Base-by-base conservation (phyloP, 176 grass and related monocot genomes). In the Bromus sterilis region DNA sequence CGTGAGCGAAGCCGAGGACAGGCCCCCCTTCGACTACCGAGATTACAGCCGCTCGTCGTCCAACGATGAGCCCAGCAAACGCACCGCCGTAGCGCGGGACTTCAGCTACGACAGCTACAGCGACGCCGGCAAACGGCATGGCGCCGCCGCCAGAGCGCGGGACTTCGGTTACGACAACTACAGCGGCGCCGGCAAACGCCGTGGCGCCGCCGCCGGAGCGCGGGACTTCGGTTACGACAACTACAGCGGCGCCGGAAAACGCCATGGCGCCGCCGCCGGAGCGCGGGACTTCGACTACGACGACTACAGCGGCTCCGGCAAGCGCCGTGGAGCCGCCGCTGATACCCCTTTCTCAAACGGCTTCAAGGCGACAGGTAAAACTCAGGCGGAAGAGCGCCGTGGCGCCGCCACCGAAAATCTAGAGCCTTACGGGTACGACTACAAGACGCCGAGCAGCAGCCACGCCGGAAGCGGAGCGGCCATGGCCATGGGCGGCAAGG, bases 41-140 rank as follows among this genome's bases (percentile, higher is more conserved):
- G 55, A 85, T 21, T 79, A 85, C 75, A 79, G 5, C 65, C 51
- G 31, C 32, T 24, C 49, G 55, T 36, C 33, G 6, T 59, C 51
- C 6, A 11, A n/a, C 8, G 34, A 77, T 18, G 63, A 31, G 26
- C 24, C 26, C 0, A 70, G 51, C 55, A 25, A 59, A 10, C 53
- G 36, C 16, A 26, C 37, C 15, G 68, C 20, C 48, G 0, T 16
- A 2, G 25, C 36, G 7, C 20, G 37, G 4, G 65, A 34, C 7
- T 77, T 84, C 61, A 9, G n/a, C 1, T 68, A 84, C 82, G 28
- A 63, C 20, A 2, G 32, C 29, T 84, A 84, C 73, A 36, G 28
- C 14, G 61, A 11, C 21, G 7, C 42, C 20, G 41, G 13, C 11
- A 8, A 35, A 11, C 26, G 1, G 0, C 2, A n/a, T 16, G 61